phyloP scores from a whole-genome alignment of 2,329 filamentous ascomycete genomes.

The Aspergillus awamori region DNA sequence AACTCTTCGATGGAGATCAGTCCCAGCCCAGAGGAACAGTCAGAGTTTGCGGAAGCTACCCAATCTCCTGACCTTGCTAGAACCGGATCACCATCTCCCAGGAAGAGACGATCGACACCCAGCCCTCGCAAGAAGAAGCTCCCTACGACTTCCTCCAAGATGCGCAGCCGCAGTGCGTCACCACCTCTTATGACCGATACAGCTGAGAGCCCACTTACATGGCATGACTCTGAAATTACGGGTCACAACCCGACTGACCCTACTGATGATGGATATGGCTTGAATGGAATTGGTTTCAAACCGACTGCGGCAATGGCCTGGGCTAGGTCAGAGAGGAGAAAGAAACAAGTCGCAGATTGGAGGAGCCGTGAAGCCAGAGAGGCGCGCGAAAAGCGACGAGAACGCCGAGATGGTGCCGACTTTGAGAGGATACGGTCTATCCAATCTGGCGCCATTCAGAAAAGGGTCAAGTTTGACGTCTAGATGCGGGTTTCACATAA shows the following conservation, averaged over 20 bases:
- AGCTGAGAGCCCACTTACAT: constrained; percentile 46
- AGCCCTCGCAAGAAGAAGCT: constrained; percentile 31
- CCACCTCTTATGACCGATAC: constrained; percentile 34
- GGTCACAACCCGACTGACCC: constrained; percentile 60
- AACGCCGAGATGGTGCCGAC: constrained; percentile 48
- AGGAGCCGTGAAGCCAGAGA: constrained; percentile 61
- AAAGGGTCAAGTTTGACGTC: constrained; percentile 47
- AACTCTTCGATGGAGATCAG: constrained; percentile 15
- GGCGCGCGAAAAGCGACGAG: constrained; percentile 59
- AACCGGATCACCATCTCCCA: constrained; percentile 19
- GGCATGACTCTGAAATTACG: constrained; percentile 66
- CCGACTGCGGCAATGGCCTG: constrained; percentile 63
- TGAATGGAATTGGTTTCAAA: constrained; percentile 66
- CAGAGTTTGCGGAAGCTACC: constrained; percentile 15
- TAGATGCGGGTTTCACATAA: constrained; percentile 13
- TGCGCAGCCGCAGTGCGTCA: constrained; percentile 34
- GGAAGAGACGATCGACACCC: constrained; percentile 22
- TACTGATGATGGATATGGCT: constrained; percentile 64
- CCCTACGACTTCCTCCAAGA: constrained; percentile 24
- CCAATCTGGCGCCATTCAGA: constrained; percentile 37
- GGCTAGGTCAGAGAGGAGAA: constrained; percentile 57
- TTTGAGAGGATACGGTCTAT: constrained; percentile 31
- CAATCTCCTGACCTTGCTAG: constrained; percentile 10
- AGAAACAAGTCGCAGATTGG: constrained; percentile 63
- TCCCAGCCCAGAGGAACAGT: constrained; percentile 12